Conservation (phyloP, 1,139 yeast genomes). For the Debaryomyces singareniensis region DNA sequence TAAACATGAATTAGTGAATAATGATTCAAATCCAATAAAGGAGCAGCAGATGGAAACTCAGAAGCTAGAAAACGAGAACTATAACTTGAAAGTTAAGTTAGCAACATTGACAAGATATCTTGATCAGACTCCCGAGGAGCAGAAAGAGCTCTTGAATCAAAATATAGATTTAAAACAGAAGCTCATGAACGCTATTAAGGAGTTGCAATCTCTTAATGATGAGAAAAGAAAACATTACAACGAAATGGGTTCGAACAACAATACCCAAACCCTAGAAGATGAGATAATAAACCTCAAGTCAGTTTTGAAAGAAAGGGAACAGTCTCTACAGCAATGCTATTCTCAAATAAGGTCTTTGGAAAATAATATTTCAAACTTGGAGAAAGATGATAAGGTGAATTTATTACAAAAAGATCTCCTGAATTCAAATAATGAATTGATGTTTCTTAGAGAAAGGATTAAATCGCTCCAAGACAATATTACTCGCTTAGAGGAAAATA, state of each 20-base stretch:
- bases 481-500: constrained; percentile 3
- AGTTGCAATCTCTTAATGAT: constrained; percentile 9
- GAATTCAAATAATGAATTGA: constrained; percentile 7
- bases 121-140: constrained; percentile 39
- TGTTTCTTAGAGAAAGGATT: constrained; percentile 3
- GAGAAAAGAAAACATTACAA: neutral
- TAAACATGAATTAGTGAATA: constrained; percentile 13
- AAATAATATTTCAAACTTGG: constrained; percentile 1
- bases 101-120: constrained; percentile 47
- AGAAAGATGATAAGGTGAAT: neutral
- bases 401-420: constrained; percentile 1
- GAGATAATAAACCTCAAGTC: no score
- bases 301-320: no score
- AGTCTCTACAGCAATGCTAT: constrained; percentile 7
- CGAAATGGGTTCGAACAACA: no score
- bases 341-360: constrained; percentile 5
- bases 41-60: constrained; percentile 50
- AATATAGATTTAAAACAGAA: constrained; percentile 38
- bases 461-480: constrained; percentile 3
- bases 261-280: no score
- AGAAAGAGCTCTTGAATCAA: constrained; percentile 28
- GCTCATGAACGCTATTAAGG: constrained; percentile 16
- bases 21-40: constrained; percentile 33
- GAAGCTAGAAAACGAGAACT: constrained; percentile 52
- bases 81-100: constrained; percentile 54